phyloP scores from a whole-genome alignment of 2,329 filamentous ascomycete species.

The Venturia oleaginea region DNA sequence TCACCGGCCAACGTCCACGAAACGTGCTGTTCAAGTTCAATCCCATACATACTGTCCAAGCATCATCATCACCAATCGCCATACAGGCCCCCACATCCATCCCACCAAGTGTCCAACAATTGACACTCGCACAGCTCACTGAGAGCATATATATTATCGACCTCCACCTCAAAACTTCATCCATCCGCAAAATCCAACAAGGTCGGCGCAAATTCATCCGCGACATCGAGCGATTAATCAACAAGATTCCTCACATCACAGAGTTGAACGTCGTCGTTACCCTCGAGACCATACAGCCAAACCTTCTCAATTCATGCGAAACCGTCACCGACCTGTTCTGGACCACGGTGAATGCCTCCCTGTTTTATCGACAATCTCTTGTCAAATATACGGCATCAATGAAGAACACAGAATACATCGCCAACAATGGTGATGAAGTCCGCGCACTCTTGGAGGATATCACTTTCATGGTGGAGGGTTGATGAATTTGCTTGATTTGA shows the following conservation, averaged over 20 bases:
- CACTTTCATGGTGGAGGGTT: background rate
- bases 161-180: background rate
- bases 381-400: background rate
- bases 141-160: background rate
- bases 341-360: background rate
- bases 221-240: background rate
- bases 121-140: background rate
- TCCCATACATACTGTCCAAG: background rate
- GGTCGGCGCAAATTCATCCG: background rate
- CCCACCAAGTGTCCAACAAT: background rate
- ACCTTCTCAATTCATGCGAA: background rate
- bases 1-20: background rate
- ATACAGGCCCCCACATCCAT: background rate
- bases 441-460: background rate
- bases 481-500: background rate
- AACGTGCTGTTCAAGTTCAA: background rate
- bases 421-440: conserved; percentile 1
- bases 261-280: background rate
- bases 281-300: background rate
- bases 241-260: background rate
- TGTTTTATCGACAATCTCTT: background rate
- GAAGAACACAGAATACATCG: background rate
- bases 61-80: background rate
- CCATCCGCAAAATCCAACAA: background rate
- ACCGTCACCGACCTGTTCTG: background rate